Conservation (phyloP, 352 stramenopile species). For the Pythium guiyangense region DNA sequence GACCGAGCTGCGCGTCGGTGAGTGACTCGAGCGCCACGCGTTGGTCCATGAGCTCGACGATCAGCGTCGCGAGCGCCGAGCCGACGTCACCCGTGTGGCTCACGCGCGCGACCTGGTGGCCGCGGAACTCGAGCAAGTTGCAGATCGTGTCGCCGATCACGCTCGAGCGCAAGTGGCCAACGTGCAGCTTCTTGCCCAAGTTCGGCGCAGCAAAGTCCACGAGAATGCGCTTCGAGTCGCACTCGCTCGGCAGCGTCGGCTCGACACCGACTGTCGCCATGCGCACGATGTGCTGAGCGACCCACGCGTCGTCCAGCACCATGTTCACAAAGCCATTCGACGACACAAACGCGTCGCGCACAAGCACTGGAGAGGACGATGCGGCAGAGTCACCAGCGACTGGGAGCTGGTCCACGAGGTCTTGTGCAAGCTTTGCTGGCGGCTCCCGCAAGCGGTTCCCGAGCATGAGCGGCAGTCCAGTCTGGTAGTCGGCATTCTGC, state of each 20-base stretch:
- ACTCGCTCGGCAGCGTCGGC: too few species aligned
- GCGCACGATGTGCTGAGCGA: constrained; percentile 48
- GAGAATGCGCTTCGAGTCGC: too few species aligned
- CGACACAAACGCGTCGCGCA: constrained; percentile 51
- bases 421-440: constrained; percentile 35
- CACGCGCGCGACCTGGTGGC: constrained; percentile 73
- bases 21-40: constrained; percentile 39
- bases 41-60: constrained; percentile 64
- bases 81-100: constrained; percentile 87
- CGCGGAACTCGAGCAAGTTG: constrained; percentile 87
- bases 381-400: neutral
- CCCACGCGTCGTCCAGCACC: constrained; percentile 59
- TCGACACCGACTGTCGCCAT: too few species aligned
- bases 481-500: constrained; percentile 70
- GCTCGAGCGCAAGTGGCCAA: constrained; percentile 90
- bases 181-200: constrained; percentile 89
- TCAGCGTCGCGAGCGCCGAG: constrained; percentile 68
- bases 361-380: constrained; percentile 4
- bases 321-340: constrained; percentile 80
- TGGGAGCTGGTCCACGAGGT: constrained; percentile 21
- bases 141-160: constrained; percentile 87
- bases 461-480: constrained; percentile 55
- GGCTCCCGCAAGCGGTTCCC: constrained; percentile 37
- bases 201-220: constrained; percentile 88
- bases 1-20: constrained; percentile 53